These are phyloP conservation scores for Kalanchoe fedtschenkoi DNA, from an alignment of 164 flowering plant species.

Conservation along the genomic window DNA sequence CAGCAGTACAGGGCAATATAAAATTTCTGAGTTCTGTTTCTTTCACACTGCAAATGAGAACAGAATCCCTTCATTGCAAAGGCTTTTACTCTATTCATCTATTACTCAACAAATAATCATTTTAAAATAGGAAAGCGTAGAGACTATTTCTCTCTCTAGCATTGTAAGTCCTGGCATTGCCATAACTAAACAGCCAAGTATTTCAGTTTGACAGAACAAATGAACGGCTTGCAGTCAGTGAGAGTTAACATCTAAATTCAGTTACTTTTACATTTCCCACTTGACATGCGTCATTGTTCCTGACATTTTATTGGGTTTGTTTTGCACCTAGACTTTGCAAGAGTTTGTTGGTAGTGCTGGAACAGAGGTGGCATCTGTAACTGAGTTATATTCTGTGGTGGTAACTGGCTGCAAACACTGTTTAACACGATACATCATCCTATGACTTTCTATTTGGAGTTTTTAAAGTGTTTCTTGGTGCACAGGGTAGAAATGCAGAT, in stretches of 20 bases:
- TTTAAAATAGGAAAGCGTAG: background rate
- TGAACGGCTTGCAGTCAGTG: background rate
- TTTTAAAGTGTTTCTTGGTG: constrained; percentile 12
- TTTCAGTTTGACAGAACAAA: background rate
- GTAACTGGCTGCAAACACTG: constrained; percentile 30
- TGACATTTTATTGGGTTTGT: background rate
- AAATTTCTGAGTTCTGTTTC: too few relatives aligned
- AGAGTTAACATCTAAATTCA: background rate
- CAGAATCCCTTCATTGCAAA: too few relatives aligned
- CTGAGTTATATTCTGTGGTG: constrained; percentile 67
- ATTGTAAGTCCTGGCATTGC: background rate
- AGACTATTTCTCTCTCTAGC: background rate
- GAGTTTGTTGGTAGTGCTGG: constrained; percentile 67
- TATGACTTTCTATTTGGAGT: background rate
- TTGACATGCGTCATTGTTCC: constrained; percentile 5
- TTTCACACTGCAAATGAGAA: too few relatives aligned
- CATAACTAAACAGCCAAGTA: background rate
- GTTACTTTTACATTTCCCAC: background rate
- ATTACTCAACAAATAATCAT: background rate
- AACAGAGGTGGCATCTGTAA: constrained; percentile 61
- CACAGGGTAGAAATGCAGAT: constrained; percentile 98
- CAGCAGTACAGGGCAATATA: too few relatives aligned
- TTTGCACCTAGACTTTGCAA: constrained; percentile 56
- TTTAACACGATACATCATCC: constrained; percentile 1
- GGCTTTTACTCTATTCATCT: background rate